Evolutionary conservation across 192 early-diverging fungal species (phyloP), one percentile per base, ranked within the genome.

Genomic region (Backusella sp.): DNA sequence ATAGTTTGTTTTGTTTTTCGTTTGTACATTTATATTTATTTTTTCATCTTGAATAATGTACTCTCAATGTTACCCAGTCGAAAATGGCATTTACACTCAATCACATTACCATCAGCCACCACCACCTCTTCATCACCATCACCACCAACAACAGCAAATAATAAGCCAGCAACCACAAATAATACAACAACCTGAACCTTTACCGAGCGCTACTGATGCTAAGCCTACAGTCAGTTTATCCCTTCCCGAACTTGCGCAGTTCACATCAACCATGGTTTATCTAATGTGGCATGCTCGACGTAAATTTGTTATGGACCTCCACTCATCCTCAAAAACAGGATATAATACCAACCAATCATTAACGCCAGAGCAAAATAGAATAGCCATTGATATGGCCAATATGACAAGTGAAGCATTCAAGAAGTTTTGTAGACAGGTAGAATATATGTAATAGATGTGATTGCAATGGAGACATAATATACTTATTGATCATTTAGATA

Each of bases 231-330:
- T 42, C 8, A 66, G 68, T 1, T 21, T 79, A 36, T 56, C 66
- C 6, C 28, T 73, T 35, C 42, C 46, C 6, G 82, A 88, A 62
- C 76, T 88, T 7, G 85, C 89, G 5, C 85, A 88, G 28, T 90
- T 90, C 76, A 84, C 85, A 2, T 84, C 89, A 34, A 84, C 86
- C 44, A 88, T 90, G 87, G 83, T 88, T 17, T 88, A 84, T 72
- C 83, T 83, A 34, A 69, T 90, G 39, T 83, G 85, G 76, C 85
- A 88, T 73, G 82, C 82, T 12, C 80, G 85, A 42, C 77, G 83
- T 73, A 67, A 82, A 35, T 78, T 77, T 46, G 76, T 81, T 41
- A 73, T 77, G 69, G 83, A 70, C 19, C 67, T 80, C 1, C 80
- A 84, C 37, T 70, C 46, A 69, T 73, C 49, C 30, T 30, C 19